Conservation (phyloP, 2,329 filamentous ascomycete species). For the Trichoderma sp. region DNA sequence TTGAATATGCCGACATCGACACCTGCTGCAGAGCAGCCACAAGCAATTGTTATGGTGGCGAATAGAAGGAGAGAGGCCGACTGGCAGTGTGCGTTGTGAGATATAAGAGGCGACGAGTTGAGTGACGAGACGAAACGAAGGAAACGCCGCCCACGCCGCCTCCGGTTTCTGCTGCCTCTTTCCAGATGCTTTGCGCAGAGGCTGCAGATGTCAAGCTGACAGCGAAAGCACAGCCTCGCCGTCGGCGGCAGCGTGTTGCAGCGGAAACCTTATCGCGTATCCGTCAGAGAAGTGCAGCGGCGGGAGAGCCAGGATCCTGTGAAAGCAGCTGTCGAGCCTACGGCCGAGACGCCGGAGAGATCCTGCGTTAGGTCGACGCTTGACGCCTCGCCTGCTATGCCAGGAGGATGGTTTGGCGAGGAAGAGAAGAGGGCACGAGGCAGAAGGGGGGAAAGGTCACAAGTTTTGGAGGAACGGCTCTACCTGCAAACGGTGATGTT, state of each 20-base stretch:
- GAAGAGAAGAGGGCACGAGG: not conserved
- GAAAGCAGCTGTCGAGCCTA: conserved; percentile 14
- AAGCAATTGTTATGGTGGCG: not conserved
- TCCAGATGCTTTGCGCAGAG: conserved; percentile 1
- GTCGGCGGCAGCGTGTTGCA: conserved; percentile 15
- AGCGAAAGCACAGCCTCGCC: conserved; percentile 20
- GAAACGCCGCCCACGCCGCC: not conserved
- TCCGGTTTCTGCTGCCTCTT: conserved; percentile 11
- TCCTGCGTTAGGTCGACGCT: conserved; percentile 23
- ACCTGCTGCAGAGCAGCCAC: conserved; percentile 1
- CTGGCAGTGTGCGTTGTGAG: not conserved
- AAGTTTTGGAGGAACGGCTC: conserved; percentile 27
- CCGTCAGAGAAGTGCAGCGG: not conserved
- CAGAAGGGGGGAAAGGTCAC: conserved; percentile 20
- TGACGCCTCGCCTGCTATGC: conserved; percentile 21
- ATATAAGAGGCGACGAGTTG: not conserved
- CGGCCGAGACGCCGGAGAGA: conserved; percentile 13
- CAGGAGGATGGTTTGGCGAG: conserved; percentile 22
- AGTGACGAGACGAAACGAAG: not conserved
- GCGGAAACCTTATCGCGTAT: not conserved
- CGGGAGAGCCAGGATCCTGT: conserved; percentile 7
- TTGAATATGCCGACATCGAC: conserved; percentile 23
- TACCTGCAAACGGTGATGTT: conserved; percentile 29
- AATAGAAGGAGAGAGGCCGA: not conserved
- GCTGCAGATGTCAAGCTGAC: not conserved